Conservation (phyloP, 148 eudicot species). For the Spergularia bocconei region DNA sequence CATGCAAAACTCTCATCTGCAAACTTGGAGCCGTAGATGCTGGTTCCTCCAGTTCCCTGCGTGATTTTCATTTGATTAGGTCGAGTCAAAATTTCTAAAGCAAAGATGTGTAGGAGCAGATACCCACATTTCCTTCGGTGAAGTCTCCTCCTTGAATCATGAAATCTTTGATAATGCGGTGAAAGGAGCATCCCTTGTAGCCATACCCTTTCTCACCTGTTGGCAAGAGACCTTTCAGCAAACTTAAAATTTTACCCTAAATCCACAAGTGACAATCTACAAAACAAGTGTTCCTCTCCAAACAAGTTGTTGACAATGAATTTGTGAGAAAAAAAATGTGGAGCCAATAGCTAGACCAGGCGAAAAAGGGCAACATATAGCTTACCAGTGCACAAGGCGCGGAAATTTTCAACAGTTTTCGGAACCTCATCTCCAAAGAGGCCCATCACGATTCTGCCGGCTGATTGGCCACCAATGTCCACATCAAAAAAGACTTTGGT, state of each 20-base stretch:
- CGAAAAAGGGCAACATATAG: too few species aligned
- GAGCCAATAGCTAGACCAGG: too few species aligned
- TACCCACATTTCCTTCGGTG: conserved; percentile 43
- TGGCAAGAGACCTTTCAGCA: too few species aligned
- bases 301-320: too few species aligned
- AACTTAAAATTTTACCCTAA: too few species aligned
- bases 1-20: conserved; percentile 51
- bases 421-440: conserved; percentile 52
- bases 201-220: not conserved
- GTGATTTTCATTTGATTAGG: too few species aligned
- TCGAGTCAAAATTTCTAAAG: too few species aligned
- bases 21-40: conserved; percentile 55
- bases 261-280: too few species aligned
- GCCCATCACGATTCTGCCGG: conserved; percentile 60
- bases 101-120: too few species aligned
- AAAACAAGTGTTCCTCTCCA: too few species aligned
- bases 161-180: conserved; percentile 58
- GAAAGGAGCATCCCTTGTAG: conserved; percentile 56
- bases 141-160: conserved; percentile 74
- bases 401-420: conserved; percentile 63
- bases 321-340: too few species aligned
- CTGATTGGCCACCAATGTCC: conserved; percentile 38
- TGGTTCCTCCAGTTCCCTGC: conserved; percentile 48
- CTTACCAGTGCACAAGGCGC: conserved; percentile 64
- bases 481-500: conserved; percentile 61